Conservation (phyloP, 768 basidiomycete genomes). For the Lactarius pseudohatsudake region DNA sequence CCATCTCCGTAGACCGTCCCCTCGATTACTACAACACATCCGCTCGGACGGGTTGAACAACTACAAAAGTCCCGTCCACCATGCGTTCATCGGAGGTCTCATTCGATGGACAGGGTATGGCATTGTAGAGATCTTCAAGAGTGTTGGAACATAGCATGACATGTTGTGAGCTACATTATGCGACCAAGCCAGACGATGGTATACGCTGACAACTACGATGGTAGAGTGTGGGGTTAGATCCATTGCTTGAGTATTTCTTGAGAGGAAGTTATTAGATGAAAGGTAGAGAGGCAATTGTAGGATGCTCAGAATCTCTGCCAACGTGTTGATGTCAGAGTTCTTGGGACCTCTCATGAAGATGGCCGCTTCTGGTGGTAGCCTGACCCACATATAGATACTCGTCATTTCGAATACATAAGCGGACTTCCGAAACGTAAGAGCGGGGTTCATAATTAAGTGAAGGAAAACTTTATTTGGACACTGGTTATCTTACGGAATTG, state of each 20-base stretch:
- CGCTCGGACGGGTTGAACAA: conserved; percentile 32
- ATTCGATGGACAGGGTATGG: conserved; percentile 62
- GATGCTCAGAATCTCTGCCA: conserved; percentile 43
- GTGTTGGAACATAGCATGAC: conserved; percentile 69
- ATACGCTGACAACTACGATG: conserved; percentile 58
- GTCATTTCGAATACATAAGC: no score
- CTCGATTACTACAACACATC: conserved; percentile 62
- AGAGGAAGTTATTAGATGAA: conserved; percentile 25
- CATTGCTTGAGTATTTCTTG: conserved; percentile 17
- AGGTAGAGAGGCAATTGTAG: not conserved
- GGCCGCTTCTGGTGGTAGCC: conserved; percentile 51
- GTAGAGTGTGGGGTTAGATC: conserved; percentile 39
- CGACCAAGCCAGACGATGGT: conserved; percentile 61
- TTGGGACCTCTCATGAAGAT: conserved; percentile 64
- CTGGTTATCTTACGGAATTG: no score
- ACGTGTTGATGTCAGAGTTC: conserved; percentile 64
- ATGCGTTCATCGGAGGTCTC: conserved; percentile 47
- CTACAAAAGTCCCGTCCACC: conserved; percentile 34
- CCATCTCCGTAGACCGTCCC: conserved; percentile 58
- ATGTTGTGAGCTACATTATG: conserved; percentile 67
- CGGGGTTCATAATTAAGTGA: no score
- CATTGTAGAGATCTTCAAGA: conserved; percentile 57
- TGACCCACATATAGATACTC: no score
- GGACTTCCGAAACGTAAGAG: no score
- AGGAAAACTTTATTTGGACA: no score